Conservation (phyloP, 2,329 filamentous ascomycete genomes). For the Corinectria fuckeliana region DNA sequence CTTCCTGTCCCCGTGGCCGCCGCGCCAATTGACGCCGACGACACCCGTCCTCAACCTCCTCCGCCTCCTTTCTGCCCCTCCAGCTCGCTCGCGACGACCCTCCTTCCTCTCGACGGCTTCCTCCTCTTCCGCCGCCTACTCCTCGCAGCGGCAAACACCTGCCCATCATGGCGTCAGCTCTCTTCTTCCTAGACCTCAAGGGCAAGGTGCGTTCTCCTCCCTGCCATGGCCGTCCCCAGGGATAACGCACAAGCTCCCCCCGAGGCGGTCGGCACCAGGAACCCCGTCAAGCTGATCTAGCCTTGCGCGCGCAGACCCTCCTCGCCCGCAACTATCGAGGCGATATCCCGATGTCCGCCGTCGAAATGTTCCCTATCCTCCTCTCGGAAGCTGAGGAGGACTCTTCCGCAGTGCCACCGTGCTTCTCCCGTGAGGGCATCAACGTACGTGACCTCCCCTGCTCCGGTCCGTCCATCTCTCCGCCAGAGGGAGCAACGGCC, state of each 20-base stretch:
- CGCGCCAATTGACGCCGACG: constrained; percentile 36
- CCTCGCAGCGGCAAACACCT: constrained; percentile 33
- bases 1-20: constrained; percentile 28
- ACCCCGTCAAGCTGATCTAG: constrained; percentile 31
- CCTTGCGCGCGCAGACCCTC: constrained; percentile 74
- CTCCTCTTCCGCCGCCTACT: constrained; percentile 28
- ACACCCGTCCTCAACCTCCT: constrained; percentile 18
- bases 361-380: constrained; percentile 96
- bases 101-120: constrained; percentile 6
- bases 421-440: constrained; percentile 98
- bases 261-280: not conserved
- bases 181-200: constrained; percentile 99
- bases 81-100: constrained; percentile 21
- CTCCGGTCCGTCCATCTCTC: constrained; percentile 13
- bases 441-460: constrained; percentile 68
- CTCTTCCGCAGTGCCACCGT: constrained; percentile 94
- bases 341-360: constrained; percentile 98
- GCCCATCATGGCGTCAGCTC: constrained; percentile 84
- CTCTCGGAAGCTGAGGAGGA: constrained; percentile 99
- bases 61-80: constrained; percentile 38
- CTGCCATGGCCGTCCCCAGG: not conserved
- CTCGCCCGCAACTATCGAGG: constrained; percentile 97
- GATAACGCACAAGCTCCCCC: not conserved
- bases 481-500: not conserved
- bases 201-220: constrained; percentile 75